Evolutionary conservation across 257 asterid genomes (phyloP).

Genomic region (Nicotiana tabacum): DNA sequence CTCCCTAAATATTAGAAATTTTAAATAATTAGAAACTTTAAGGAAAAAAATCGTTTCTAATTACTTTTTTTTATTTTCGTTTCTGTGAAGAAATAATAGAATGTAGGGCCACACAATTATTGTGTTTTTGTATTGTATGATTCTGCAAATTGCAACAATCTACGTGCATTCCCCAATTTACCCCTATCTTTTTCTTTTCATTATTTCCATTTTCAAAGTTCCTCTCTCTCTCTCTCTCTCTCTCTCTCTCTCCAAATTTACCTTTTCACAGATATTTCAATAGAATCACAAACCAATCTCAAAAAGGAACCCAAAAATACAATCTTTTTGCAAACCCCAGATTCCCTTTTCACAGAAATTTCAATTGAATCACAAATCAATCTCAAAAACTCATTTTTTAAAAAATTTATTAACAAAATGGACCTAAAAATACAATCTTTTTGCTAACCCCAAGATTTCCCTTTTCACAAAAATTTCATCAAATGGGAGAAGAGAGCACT

Average conservation of each 20-base stretch:
- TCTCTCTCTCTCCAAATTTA: neutral
- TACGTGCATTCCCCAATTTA: neutral
- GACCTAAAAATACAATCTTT: neutral
- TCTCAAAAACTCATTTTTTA: no score
- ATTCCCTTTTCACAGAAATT: neutral
- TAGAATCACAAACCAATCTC: neutral
- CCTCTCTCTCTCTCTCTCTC: constrained; percentile 13
- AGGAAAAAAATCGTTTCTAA: no score
- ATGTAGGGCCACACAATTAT: no score
- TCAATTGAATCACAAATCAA: neutral
- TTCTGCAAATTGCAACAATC: no score
- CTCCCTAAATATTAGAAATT: no score
- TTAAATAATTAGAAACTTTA: no score
- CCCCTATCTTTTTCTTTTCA: neutral
- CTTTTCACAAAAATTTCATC: neutral
- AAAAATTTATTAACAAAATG: neutral
- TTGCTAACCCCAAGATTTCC: neutral
- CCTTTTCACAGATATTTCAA: no score
- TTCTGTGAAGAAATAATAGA: no score
- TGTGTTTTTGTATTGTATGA: no score
- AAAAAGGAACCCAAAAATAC: neutral
- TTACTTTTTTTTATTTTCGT: no score
- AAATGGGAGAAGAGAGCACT: constrained; percentile 32
- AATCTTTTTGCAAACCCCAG: neutral
- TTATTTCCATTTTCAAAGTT: constrained; percentile 1